A percentile compares a stretch with the other conserved stretches of the same genome.
Evolutionary conservation across 352 stramenopile species (phyloP).

Genomic region (Pythium insidiosum): DNA sequence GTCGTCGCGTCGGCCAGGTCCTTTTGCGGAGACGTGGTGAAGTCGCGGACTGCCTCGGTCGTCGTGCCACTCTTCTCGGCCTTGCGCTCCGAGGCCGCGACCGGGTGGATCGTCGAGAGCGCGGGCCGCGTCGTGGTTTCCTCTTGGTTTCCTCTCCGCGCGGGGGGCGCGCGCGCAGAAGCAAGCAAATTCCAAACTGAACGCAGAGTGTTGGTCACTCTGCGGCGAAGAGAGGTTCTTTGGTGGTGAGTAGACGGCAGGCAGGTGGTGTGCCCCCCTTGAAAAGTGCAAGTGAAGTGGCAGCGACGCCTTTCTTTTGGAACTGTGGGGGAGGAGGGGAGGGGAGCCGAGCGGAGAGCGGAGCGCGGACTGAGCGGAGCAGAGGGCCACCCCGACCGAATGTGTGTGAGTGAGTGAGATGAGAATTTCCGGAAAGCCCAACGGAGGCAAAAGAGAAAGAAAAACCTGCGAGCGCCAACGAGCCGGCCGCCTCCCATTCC

Average conservation of each 20-base stretch:
- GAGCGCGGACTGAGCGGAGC: no score
- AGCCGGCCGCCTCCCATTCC: no score
- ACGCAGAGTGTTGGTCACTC: conserved; percentile 21
- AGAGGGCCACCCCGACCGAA: no score
- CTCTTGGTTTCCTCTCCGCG: conserved; percentile 4
- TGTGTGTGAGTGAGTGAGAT: no score
- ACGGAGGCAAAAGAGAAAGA: neutral
- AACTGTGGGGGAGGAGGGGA: conserved; percentile 1
- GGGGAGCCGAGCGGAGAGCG: conserved; percentile 3
- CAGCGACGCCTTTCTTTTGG: conserved; percentile 17
- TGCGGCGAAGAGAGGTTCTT: conserved; percentile 1
- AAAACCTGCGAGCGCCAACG: no score
- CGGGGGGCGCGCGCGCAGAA: conserved; percentile 8
- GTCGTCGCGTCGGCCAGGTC: conserved; percentile 5
- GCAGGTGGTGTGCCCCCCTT: conserved; percentile 6
- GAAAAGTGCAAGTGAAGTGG: conserved; percentile 18
- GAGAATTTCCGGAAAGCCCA: no score
- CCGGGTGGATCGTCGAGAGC: conserved; percentile 9
- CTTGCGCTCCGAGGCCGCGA: conserved; percentile 7
- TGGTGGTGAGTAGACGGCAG: conserved; percentile 8
- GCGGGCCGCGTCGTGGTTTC: neutral
- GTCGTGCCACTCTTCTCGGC: conserved; percentile 2
- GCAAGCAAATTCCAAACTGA: conserved; percentile 24
- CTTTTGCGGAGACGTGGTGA: conserved; percentile 10
- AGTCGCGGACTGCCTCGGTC: neutral